Conservation (phyloP, 2,329 filamentous ascomycete species). For the Aspergillus ruber region DNA sequence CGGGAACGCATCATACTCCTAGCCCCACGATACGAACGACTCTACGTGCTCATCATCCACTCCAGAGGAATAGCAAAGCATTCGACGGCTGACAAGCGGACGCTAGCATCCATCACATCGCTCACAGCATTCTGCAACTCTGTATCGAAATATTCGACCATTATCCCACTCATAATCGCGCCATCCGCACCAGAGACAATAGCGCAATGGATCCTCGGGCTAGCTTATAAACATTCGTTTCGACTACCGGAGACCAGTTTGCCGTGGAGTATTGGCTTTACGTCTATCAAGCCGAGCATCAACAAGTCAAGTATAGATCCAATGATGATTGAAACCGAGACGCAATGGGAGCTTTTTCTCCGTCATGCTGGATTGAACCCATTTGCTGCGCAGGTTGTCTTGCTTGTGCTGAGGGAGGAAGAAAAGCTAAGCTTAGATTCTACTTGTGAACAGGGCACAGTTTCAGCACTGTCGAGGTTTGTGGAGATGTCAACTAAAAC, state of each 20-base stretch:
- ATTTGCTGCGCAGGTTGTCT: slow-evolving; percentile 62
- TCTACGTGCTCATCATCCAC: slow-evolving; percentile 61
- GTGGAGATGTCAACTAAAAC: slow-evolving; percentile 50
- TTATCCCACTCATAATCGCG: slow-evolving; percentile 12
- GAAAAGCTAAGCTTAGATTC: slow-evolving; percentile 4
- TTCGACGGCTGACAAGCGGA: slow-evolving; percentile 7
- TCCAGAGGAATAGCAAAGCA: slow-evolving; percentile 5
- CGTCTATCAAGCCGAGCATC: slow-evolving; percentile 6
- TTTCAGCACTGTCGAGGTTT: slow-evolving; percentile 38
- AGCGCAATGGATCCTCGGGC: slow-evolving; percentile 49
- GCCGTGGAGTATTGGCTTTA: slow-evolving; percentile 2
- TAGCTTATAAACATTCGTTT: slow-evolving; percentile 45
- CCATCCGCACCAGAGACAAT: slow-evolving; percentile 31
- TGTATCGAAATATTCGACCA: slow-evolving; percentile 5
- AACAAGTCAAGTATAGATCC: slow-evolving; percentile 4
- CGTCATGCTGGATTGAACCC: slow-evolving; percentile 61
- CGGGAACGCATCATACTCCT: slow-evolving; percentile 51
- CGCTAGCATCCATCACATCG: slow-evolving; percentile 11
- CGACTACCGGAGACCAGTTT: background rate
- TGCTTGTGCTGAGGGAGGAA: slow-evolving; percentile 30
- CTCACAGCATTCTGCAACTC: slow-evolving; percentile 21
- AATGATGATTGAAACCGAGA: slow-evolving; percentile 51
- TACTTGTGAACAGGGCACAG: background rate
- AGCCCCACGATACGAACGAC: slow-evolving; percentile 56
- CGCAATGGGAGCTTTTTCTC: slow-evolving; percentile 62